Conservation (phyloP, 1,284 basidiomycete species). For the Pyrrhoderma noxium region DNA sequence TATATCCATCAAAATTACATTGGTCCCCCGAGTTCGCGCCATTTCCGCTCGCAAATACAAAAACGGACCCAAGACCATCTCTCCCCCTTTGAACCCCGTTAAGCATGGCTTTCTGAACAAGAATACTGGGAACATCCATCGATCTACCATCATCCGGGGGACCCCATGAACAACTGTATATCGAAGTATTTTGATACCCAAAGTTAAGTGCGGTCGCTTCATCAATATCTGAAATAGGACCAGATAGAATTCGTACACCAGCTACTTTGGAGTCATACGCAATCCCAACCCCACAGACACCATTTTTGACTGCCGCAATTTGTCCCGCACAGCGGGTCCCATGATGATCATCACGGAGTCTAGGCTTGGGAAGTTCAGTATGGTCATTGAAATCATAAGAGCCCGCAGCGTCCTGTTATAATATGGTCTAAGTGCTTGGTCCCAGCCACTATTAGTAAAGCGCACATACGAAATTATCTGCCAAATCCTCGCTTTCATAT, state of each 20-base stretch:
- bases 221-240: constrained; percentile 94
- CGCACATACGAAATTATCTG: constrained; percentile 81
- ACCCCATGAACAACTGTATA: constrained; percentile 97
- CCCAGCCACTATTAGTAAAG: neutral
- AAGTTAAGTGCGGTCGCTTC: constrained; percentile 95
- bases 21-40: constrained; percentile 90
- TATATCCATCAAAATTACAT: constrained; percentile 99
- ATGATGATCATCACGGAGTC: constrained; percentile 89
- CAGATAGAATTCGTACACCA: constrained; percentile 93
- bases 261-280: constrained; percentile 90
- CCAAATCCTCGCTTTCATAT: constrained; percentile 81
- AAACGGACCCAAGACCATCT: constrained; percentile 86
- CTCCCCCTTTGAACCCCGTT: constrained; percentile 96
- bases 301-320: constrained; percentile 90
- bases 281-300: constrained; percentile 92
- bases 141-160: constrained; percentile 92
- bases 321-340: constrained; percentile 98
- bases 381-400: constrained; percentile 99
- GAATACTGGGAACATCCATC: constrained; percentile 91
- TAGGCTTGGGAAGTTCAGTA: constrained; percentile 78
- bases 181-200: constrained; percentile 86
- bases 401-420: constrained; percentile 68
- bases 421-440: constrained; percentile 3
- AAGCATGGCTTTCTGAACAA: constrained; percentile 92
- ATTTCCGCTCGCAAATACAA: constrained; percentile 97